A percentile compares a stretch with the other conserved stretches of the same genome.
Conservation (phyloP, 1,284 basidiomycete genomes). For the Sphagnurus paluster region DNA sequence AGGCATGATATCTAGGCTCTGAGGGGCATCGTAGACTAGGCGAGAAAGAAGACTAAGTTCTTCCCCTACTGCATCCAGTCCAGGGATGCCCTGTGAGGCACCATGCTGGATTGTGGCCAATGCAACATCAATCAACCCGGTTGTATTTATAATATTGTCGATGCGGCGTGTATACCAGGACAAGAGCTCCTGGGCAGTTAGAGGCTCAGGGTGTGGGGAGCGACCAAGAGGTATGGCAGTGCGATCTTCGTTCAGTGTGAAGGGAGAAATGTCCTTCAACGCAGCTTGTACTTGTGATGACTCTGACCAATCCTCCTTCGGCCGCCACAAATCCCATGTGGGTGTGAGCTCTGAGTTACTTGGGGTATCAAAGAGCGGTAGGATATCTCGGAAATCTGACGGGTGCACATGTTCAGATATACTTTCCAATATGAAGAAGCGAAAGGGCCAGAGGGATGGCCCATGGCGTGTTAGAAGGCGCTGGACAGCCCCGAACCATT, state of each 20-base stretch:
- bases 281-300: conserved; percentile 39
- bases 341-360: conserved; percentile 44
- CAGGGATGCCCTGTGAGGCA: conserved; percentile 76
- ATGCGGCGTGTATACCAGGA: conserved; percentile 77
- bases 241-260: neutral
- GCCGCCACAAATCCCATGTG: conserved; percentile 43
- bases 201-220: conserved; percentile 19
- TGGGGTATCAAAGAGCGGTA: conserved; percentile 60
- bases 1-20: conserved; percentile 34
- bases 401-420: conserved; percentile 77
- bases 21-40: conserved; percentile 80
- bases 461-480: conserved; percentile 61
- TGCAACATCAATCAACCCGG: conserved; percentile 80
- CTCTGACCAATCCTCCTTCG: conserved; percentile 59
- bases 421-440: conserved; percentile 67
- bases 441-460: conserved; percentile 62
- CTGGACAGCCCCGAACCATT: conserved; percentile 57
- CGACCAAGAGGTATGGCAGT: conserved; percentile 5
- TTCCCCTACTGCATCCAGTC: conserved; percentile 84
- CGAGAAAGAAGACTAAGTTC: conserved; percentile 84
- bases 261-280: conserved; percentile 24
- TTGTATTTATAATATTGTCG: conserved; percentile 57
- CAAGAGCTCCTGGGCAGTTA: conserved; percentile 48
- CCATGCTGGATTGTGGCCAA: conserved; percentile 83
- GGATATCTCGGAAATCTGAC: conserved; percentile 56